These are phyloP conservation scores for Starmerella etchellsii DNA, from an alignment of 805 yeast species.

Conservation along the genomic window DNA sequence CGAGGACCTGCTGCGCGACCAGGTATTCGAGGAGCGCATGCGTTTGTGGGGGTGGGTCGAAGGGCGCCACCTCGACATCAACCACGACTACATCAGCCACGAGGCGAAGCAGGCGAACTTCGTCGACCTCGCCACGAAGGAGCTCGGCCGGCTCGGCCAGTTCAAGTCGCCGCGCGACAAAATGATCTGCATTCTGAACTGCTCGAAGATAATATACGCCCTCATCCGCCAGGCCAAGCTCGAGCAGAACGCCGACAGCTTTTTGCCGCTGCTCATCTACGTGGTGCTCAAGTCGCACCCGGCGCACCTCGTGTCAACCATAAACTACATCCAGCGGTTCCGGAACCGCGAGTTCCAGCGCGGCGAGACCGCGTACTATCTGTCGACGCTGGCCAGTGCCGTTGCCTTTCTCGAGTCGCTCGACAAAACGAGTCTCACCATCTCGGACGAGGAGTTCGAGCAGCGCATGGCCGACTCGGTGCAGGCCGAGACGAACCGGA, in stretches of 20 bases:
- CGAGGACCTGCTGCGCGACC: conserved; percentile 53
- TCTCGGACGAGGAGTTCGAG: conserved; percentile 46
- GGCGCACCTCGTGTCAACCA: conserved; percentile 54
- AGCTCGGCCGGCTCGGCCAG: conserved; percentile 61
- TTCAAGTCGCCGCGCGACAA: conserved; percentile 93
- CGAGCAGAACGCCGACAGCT: conserved; percentile 84
- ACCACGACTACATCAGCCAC: conserved; percentile 42
- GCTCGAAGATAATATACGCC: conserved; percentile 87
- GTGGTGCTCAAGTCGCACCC: conserved; percentile 62
- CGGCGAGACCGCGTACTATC: conserved; percentile 86
- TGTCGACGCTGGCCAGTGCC: conserved; percentile 85
- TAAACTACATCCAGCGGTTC: conserved; percentile 75
- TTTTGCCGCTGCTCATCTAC: conserved; percentile 76
- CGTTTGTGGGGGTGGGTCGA: conserved; percentile 59
- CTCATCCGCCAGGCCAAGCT: conserved; percentile 53
- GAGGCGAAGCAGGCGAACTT: conserved; percentile 39
- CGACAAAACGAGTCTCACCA: conserved; percentile 44
- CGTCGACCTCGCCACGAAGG: conserved; percentile 54
- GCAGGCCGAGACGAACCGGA: conserved; percentile 28
- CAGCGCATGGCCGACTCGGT: conserved; percentile 32
- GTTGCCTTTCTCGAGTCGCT: conserved; percentile 61
- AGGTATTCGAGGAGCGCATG: conserved; percentile 37
- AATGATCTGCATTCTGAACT: conserved; percentile 76
- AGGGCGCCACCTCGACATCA: conserved; percentile 67
- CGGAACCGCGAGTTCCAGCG: conserved; percentile 58